phyloP scores from a whole-genome alignment of 805 yeast genomes.

The Starmerella floris region DNA sequence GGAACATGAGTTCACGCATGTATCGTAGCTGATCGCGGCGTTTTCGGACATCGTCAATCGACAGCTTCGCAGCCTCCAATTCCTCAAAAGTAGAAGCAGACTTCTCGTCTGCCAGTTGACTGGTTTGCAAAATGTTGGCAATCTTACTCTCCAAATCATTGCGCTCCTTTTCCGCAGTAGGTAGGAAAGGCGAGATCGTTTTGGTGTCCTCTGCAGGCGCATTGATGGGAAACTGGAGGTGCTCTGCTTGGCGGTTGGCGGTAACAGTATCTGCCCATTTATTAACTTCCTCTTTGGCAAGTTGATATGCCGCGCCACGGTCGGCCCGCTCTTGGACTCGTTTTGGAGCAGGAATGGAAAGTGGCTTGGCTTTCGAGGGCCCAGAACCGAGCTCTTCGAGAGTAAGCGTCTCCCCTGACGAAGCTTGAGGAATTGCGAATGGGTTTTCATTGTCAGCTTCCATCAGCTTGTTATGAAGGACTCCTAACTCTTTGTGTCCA shows the following conservation, averaged over 20 bases:
- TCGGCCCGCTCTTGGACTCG: slow-evolving; percentile 77
- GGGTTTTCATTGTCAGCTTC: slow-evolving; percentile 26
- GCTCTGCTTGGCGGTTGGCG: slow-evolving; percentile 71
- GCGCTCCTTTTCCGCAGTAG: slow-evolving; percentile 32
- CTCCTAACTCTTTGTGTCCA: slow-evolving; percentile 5
- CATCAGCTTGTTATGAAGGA: slow-evolving; percentile 16
- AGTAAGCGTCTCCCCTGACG: slow-evolving; percentile 16
- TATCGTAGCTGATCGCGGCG: slow-evolving; percentile 71
- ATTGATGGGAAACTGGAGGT: slow-evolving; percentile 60
- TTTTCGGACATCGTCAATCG: slow-evolving; percentile 63
- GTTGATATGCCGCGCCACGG: slow-evolving; percentile 78
- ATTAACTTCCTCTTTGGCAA: slow-evolving; percentile 71
- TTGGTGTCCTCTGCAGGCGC: slow-evolving; percentile 30
- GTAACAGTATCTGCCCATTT: slow-evolving; percentile 81
- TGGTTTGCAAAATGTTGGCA: slow-evolving; percentile 44
- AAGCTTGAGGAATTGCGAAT: slow-evolving; percentile 7
- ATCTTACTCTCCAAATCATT: slow-evolving; percentile 56
- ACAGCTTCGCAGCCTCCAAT: slow-evolving; percentile 63
- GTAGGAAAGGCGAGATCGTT: slow-evolving; percentile 43
- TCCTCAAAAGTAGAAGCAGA: slow-evolving; percentile 79
- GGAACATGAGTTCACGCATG: slow-evolving; percentile 92
- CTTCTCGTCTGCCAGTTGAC: slow-evolving; percentile 57
- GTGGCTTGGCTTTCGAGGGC: slow-evolving; percentile 30
- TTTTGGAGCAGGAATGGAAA: slow-evolving; percentile 72
- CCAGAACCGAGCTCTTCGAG: slow-evolving; percentile 21